A percentile compares a stretch with the other conserved stretches of the same genome.
Conservation (phyloP, 164 flowering plant genomes). For the Aristolochia fimbriata region DNA sequence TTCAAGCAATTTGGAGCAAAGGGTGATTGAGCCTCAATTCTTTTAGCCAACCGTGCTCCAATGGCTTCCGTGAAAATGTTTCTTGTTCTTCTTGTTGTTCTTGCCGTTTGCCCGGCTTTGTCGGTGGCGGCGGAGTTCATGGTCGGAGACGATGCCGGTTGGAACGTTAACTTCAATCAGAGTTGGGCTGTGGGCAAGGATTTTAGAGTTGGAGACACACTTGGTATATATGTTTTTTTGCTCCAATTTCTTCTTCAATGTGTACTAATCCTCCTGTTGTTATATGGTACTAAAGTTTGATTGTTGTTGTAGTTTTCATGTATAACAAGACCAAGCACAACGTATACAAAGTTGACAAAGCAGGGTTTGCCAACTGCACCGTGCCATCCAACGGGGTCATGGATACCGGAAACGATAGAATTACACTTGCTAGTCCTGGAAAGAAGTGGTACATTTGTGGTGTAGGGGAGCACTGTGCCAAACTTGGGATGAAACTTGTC, state of each 20-base stretch:
- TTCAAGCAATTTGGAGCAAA: too few relatives aligned
- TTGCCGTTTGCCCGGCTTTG: not conserved
- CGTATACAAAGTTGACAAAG: conserved; percentile 10
- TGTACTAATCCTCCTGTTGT: too few relatives aligned
- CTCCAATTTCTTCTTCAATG: too few relatives aligned
- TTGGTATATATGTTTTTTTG: not conserved
- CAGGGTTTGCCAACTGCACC: conserved; percentile 12
- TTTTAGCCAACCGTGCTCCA: too few relatives aligned
- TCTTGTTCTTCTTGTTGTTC: too few relatives aligned
- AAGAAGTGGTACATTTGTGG: conserved; percentile 29
- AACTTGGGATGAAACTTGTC: conserved; percentile 12
- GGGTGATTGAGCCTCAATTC: too few relatives aligned
- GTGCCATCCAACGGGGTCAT: conserved; percentile 3
- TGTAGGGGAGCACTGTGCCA: conserved; percentile 12
- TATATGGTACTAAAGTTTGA: too few relatives aligned
- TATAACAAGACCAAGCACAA: too few relatives aligned
- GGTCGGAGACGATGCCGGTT: conserved; percentile 1
- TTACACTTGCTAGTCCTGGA: conserved; percentile 10
- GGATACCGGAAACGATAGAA: conserved; percentile 13
- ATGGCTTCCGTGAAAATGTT: too few relatives aligned
- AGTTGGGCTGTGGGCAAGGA: too few relatives aligned
- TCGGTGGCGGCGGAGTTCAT: not conserved
- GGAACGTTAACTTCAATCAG: not conserved
- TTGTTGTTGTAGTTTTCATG: too few relatives aligned
- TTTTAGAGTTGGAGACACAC: conserved; percentile 5